Base-by-base conservation (phyloP, 2,329 filamentous ascomycete genomes). In the Scopulariopsis brevicaulis region DNA sequence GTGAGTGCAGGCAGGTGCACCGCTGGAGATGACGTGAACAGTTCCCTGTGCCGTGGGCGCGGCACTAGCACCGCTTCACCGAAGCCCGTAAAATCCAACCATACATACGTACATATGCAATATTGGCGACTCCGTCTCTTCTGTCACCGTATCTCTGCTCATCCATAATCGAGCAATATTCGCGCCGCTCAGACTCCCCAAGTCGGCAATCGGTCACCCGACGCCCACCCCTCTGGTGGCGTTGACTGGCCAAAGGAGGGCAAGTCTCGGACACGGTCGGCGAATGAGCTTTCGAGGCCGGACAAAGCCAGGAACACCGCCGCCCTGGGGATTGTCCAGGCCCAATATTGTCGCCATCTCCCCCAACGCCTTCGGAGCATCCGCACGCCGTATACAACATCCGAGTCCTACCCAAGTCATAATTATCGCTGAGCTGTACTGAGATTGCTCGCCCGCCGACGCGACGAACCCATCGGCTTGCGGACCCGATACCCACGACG, bases 181-280 rank as follows among this genome's bases (percentile, higher is more conserved):
- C 40, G 37, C 28, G 4, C 40, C 40, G 40, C 18, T 46, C 40
- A n/a, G n/a, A 55, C 10, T 46, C 18, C 46, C 54, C 37, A 37
- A 56, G 43, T 56, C 28, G 54, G 54, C 43, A 56, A 28, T 46
- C 35, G 54, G 35, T 46, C 54, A 56, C 35, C 46, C 32, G 54
- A 25, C 15, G 34, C 54, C 54, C 24, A 28, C 43, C 20, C 37
- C 20, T 10, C 18, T 46, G 40, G 40, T n/a, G 6, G 40, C 40
- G 15, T 7, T 18, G 40, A 46, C 40, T 46, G 40, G 40, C 40
- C 40, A 46, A n/a, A 46, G 18, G n/a, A n/a, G 15, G 40, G 18
- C 40, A 14, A 46, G 11, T n/a, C 15, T n/a, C 40, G n/a, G 40
- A 46, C 40, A 4, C 40, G 5, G 15, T 7, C 40, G n/a, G 40